phyloP scores from a whole-genome alignment of 352 stramenopile species.

The Thalassiosira mediterranea region DNA sequence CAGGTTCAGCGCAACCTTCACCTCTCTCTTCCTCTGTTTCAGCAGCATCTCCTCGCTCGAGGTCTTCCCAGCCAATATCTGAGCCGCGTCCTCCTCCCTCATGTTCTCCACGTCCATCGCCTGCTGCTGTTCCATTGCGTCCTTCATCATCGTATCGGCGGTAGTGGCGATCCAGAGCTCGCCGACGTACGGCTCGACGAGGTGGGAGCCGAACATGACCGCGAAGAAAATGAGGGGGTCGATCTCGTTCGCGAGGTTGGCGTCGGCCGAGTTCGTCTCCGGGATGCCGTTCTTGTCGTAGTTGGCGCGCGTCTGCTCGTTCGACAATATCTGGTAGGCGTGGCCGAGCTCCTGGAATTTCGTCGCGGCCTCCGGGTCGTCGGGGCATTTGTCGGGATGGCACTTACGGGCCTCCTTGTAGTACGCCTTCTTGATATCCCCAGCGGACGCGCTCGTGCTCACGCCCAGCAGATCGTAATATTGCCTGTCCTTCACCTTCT shows the following conservation, averaged over 20 bases:
- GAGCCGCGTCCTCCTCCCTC: conserved; percentile 46
- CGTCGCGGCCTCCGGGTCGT: conserved; percentile 79
- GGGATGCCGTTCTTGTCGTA: conserved; percentile 82
- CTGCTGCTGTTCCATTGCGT: conserved; percentile 62
- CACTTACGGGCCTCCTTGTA: conserved; percentile 84
- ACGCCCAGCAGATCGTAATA: conserved; percentile 87
- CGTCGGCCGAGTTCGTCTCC: conserved; percentile 42
- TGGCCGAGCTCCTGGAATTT: conserved; percentile 86
- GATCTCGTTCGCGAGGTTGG: conserved; percentile 53
- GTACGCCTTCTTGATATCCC: conserved; percentile 89
- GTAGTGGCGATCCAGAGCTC: conserved; percentile 83
- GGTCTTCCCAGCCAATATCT: conserved; percentile 47
- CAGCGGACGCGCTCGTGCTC: conserved; percentile 73
- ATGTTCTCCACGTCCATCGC: conserved; percentile 49
- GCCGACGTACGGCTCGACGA: conserved; percentile 81
- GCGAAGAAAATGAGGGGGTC: conserved; percentile 83
- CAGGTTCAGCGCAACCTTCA: conserved; percentile 73
- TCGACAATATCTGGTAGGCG: conserved; percentile 86
- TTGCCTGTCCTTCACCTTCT: conserved; percentile 83
- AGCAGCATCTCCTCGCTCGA: conserved; percentile 62
- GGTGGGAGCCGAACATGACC: conserved; percentile 83
- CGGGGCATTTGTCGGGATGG: conserved; percentile 86
- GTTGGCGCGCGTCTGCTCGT: conserved; percentile 70
- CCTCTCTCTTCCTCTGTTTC: conserved; percentile 71
- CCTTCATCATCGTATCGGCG: conserved; percentile 79